phyloP scores from a whole-genome alignment of 108 stramenopile species.

The Nitzschia palea region DNA sequence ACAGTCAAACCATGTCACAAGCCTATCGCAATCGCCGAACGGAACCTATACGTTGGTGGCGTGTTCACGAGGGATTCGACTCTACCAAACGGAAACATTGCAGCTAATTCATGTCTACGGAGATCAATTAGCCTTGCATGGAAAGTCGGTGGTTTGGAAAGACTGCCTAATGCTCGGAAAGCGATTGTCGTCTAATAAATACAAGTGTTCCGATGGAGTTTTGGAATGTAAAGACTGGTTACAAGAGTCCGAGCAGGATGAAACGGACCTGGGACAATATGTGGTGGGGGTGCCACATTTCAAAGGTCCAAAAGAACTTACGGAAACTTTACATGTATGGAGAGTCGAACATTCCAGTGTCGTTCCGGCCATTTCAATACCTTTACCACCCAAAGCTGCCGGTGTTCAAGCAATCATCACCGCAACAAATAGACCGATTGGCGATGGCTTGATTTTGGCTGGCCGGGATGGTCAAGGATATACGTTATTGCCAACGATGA shows the following conservation, averaged over 20 bases:
- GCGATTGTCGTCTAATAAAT: background rate
- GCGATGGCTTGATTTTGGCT: constrained; percentile 28
- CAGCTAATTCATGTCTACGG: constrained; percentile 47
- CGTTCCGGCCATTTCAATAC: constrained; percentile 28
- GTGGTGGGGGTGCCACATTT: constrained; percentile 42
- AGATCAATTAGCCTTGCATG: constrained; percentile 61
- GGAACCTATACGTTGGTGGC: constrained; percentile 46
- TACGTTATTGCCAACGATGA: constrained; percentile 27
- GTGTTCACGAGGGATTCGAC: constrained; percentile 40
- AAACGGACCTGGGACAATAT: constrained; percentile 18
- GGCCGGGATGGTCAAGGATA: constrained; percentile 39
- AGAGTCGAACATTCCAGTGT: constrained; percentile 27
- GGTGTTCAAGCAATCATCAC: constrained; percentile 28
- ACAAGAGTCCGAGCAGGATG: constrained; percentile 6
- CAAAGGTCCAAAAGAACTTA: constrained; percentile 46
- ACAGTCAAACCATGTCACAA: constrained; percentile 15
- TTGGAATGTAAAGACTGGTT: constrained; percentile 21
- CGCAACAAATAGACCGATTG: background rate
- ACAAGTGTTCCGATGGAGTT: background rate
- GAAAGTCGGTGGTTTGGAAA: constrained; percentile 52
- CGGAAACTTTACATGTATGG: constrained; percentile 45
- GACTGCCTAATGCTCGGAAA: constrained; percentile 36
- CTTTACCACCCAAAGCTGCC: constrained; percentile 30
- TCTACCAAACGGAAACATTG: constrained; percentile 48
- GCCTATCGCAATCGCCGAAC: constrained; percentile 30